phyloP scores from a whole-genome alignment of 306 rosid species.

The Biancaea sappan region DNA sequence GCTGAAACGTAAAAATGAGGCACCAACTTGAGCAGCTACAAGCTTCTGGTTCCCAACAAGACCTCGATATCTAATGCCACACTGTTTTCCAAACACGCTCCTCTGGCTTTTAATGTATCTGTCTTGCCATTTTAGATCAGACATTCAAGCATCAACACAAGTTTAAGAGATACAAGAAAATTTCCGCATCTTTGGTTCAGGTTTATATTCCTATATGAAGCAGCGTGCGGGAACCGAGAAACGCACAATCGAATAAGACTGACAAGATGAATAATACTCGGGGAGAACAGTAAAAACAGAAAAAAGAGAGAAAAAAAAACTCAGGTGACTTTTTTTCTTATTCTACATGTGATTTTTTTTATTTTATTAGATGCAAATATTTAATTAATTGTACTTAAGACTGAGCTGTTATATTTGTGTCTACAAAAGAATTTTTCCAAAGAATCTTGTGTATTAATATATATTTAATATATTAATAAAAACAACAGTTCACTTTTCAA shows the following conservation, averaged over 20 bases:
- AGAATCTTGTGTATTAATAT: no score
- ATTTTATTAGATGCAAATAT: no score
- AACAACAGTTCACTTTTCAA: no score
- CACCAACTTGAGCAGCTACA: conserved; percentile 1
- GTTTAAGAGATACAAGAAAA: not conserved
- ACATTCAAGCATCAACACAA: not conserved
- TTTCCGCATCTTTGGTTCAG: not conserved
- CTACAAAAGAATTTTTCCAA: no score
- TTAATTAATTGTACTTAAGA: no score
- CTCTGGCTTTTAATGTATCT: not conserved
- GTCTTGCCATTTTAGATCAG: conserved; percentile 13
- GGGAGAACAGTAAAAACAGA: no score
- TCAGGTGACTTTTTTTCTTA: no score
- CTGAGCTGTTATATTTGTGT: no score
- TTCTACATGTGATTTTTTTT: no score
- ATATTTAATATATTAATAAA: no score
- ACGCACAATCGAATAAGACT: not conserved
- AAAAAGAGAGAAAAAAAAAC: no score
- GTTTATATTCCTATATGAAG: not conserved
- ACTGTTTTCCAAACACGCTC: not conserved
- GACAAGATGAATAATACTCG: conserved; percentile 8
- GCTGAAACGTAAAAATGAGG: conserved; percentile 29
- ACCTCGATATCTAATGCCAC: conserved; percentile 23
- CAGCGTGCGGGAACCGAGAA: not conserved
- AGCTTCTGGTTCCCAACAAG: not conserved